A percentile compares a stretch with the other conserved stretches of the same genome.
Evolutionary conservation across 129 eudicot species (phyloP).

Genomic region (Logfia minima): DNA sequence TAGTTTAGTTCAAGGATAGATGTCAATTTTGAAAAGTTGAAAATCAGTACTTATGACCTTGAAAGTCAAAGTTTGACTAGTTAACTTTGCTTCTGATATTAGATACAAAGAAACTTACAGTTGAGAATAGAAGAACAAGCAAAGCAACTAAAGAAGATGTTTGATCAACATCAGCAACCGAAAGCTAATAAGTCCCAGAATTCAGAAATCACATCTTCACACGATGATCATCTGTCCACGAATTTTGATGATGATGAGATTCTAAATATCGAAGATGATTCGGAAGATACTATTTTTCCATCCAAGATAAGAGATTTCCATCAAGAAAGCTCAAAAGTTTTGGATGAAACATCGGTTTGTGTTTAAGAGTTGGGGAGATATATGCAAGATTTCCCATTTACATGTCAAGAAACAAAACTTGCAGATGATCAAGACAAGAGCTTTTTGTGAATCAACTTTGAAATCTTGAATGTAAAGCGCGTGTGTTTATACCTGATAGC

Average conservation of each 20-base stretch:
- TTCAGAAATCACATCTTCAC: constrained; percentile 29
- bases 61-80: constrained; percentile 6
- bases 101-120: constrained; percentile 70
- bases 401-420: constrained; percentile 29
- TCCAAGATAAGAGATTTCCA: constrained; percentile 43
- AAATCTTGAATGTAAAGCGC: constrained; percentile 22
- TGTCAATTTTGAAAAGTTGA: neutral
- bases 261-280: constrained; percentile 37
- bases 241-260: constrained; percentile 28
- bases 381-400: constrained; percentile 9
- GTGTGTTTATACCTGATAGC: constrained; percentile 28
- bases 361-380: constrained; percentile 11
- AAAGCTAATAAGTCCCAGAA: constrained; percentile 32
- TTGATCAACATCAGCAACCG: constrained; percentile 49
- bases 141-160: constrained; percentile 56
- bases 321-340: constrained; percentile 19
- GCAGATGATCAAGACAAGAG: constrained; percentile 19
- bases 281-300: constrained; percentile 31
- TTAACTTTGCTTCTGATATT: neutral
- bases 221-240: constrained; percentile 14
- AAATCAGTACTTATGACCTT: neutral
- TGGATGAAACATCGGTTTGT: constrained; percentile 15
- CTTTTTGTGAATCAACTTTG: constrained; percentile 17
- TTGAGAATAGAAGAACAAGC: constrained; percentile 75
- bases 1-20: neutral